phyloP scores from a whole-genome alignment of 2,329 filamentous ascomycete species.

The Neonectria faginata region DNA sequence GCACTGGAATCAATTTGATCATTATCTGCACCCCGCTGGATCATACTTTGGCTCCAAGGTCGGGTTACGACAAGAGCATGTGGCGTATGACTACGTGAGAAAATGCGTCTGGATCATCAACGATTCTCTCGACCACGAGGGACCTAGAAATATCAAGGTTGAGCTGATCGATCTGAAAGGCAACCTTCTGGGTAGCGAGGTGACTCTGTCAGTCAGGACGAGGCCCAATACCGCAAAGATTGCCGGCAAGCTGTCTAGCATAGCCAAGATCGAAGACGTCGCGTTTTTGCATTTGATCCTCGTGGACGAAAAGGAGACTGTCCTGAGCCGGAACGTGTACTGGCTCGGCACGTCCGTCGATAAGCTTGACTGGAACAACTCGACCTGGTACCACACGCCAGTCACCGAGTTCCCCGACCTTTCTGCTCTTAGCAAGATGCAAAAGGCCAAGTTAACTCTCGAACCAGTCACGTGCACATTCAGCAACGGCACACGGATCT shows the following conservation, averaged over 20 bases:
- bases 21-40: constrained; percentile 68
- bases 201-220: too few relatives aligned
- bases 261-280: background rate
- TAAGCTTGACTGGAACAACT: constrained; percentile 65
- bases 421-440: background rate
- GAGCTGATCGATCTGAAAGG: too few relatives aligned
- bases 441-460: background rate
- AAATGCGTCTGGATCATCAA: constrained; percentile 66
- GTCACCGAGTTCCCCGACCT: background rate
- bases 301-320: constrained; percentile 25
- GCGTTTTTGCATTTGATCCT: background rate
- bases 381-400: constrained; percentile 61
- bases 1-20: constrained; percentile 75
- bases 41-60: constrained; percentile 70
- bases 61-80: constrained; percentile 62
- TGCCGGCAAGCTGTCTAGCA: background rate
- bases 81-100: constrained; percentile 64
- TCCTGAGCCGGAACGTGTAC: constrained; percentile 69
- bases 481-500: background rate
- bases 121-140: constrained; percentile 43
- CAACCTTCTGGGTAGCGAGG: too few relatives aligned
- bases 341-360: constrained; percentile 65
- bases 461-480: background rate
- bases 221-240: too few relatives aligned
- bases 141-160: too few relatives aligned